Percentiles rank a stretch among this genome's conserved stretches.
phyloP scores from a whole-genome alignment of 768 basidiomycete genomes.

The Russula sp. region DNA sequence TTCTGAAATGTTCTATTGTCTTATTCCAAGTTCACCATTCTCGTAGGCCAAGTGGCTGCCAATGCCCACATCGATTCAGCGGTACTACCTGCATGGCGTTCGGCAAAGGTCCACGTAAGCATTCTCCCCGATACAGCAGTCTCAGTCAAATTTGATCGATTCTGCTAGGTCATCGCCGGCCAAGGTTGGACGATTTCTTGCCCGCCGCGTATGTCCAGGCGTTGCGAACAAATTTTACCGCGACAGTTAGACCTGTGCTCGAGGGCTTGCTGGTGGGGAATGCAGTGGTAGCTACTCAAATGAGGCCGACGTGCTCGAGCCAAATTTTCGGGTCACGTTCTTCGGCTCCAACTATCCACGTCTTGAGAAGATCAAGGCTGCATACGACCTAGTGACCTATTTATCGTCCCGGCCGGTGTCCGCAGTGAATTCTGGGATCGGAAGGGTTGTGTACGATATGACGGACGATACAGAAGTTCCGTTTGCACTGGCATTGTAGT shows the following conservation, averaged over 20 bases:
- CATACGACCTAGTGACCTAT: conserved; percentile 38
- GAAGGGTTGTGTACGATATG: conserved; percentile 33
- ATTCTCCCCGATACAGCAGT: background rate
- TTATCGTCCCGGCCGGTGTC: conserved; percentile 37
- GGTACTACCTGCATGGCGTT: conserved; percentile 40
- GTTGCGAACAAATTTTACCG: conserved; percentile 32
- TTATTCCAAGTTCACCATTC: background rate
- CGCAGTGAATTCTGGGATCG: conserved; percentile 39
- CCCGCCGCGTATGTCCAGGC: conserved; percentile 27
- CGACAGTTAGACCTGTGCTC: conserved; percentile 34
- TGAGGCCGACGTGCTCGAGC: conserved; percentile 38
- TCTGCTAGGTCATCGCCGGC: conserved; percentile 4
- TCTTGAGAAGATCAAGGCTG: conserved; percentile 35
- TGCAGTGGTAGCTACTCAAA: conserved; percentile 39
- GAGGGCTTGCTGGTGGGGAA: conserved; percentile 33
- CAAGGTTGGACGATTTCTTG: background rate
- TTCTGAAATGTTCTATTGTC: too few species aligned
- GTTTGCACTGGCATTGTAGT: background rate
- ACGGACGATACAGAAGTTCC: background rate
- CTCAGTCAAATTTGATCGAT: background rate
- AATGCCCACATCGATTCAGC: conserved; percentile 38
- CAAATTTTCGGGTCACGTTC: conserved; percentile 37
- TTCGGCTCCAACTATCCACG: conserved; percentile 39
- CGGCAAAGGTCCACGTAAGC: conserved; percentile 41
- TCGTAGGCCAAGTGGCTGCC: conserved; percentile 37